phyloP scores from a whole-genome alignment of 2,329 filamentous ascomycete genomes.

The Monascus ruber region DNA sequence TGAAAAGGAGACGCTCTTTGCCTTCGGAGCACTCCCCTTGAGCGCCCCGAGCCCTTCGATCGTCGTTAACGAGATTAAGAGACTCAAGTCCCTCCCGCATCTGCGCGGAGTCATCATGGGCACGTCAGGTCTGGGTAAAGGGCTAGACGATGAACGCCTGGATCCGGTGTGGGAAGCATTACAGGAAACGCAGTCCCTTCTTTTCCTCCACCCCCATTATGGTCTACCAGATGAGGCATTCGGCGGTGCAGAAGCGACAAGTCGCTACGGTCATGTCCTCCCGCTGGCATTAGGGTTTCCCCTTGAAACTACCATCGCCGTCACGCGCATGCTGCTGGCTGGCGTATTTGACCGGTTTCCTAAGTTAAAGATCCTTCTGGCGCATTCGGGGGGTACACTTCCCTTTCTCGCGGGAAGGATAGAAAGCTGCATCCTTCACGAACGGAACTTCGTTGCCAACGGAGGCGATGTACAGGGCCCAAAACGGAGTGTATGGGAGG shows the following conservation, averaged over 20 bases:
- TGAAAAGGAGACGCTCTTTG: conserved; percentile 60
- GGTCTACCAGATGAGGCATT: conserved; percentile 72
- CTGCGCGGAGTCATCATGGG: conserved; percentile 82
- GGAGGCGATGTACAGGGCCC: conserved; percentile 52
- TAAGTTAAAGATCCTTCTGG: conserved; percentile 61
- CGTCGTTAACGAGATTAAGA: conserved; percentile 48
- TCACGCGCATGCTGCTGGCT: conserved; percentile 75
- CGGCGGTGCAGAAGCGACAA: conserved; percentile 59
- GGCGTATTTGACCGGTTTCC: conserved; percentile 72
- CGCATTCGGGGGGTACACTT: conserved; percentile 78
- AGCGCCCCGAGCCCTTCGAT: conserved; percentile 54
- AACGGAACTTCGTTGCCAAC: conserved; percentile 58
- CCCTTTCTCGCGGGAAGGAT: conserved; percentile 82
- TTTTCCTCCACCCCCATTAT: conserved; percentile 90
- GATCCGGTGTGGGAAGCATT: conserved; percentile 62
- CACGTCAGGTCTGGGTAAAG: conserved; percentile 66
- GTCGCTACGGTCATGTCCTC: conserved; percentile 75
- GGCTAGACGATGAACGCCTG: conserved; percentile 65
- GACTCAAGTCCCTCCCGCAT: conserved; percentile 51
- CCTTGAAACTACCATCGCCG: conserved; percentile 83
- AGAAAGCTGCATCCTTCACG: conserved; percentile 76
- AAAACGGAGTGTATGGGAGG: conserved; percentile 49
- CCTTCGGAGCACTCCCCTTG: conserved; percentile 72
- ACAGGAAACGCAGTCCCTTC: conserved; percentile 50
- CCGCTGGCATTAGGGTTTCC: conserved; percentile 80